Evolutionary conservation across 1,284 basidiomycete species (phyloP), one percentile per base, ranked within the genome.

Genomic region (Pseudozyma pruni): DNA sequence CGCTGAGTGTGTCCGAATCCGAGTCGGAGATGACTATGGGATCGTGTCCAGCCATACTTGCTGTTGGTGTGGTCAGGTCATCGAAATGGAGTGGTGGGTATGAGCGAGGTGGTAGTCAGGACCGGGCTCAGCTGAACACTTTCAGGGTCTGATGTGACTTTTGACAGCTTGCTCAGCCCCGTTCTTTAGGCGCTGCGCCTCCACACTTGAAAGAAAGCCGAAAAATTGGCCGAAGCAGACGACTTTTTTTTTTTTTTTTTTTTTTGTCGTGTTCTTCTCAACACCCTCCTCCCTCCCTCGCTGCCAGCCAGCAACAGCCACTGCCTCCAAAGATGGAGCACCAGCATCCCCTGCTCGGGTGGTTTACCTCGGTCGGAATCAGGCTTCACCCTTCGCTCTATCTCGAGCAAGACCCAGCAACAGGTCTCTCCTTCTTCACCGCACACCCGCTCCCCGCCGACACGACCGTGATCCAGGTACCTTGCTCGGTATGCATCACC

Each of bases 21-120:
- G 59, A 63, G 42, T 72, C 69, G 8, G 62, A 66, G 22, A 72
- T 67, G 37, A 72, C 48, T 40, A 72, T 67, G 3, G 63, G 53
- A 13, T 59, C 40, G 2, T 42, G 39, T 2, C n/a, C 42, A 4
- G 39, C 23, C 62, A 66, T 66, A 4, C 16, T 19, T 19, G 45
- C n/a, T 16, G 22, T 6, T 13, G 41, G 25, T 22, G 19, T 4
- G 6, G 19, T 39, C 20, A 17, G 19, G 17, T 27, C 23, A 16
- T 4, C n/a, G 40, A n/a, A 25, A 31, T 16, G 4, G 25, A 16
- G n/a, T 31, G 19, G 55, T 13, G 37, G 39, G 42, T 20, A 23
- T 19, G 42, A 33, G n/a, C 11, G n/a, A n/a, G n/a, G n/a, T n/a
- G n/a, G n/a, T n/a, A n/a, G n/a, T n/a, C n/a, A n/a, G n/a, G n/a